phyloP scores from a whole-genome alignment of 495 filamentous ascomycete species.

The Penicillium mononematosum region DNA sequence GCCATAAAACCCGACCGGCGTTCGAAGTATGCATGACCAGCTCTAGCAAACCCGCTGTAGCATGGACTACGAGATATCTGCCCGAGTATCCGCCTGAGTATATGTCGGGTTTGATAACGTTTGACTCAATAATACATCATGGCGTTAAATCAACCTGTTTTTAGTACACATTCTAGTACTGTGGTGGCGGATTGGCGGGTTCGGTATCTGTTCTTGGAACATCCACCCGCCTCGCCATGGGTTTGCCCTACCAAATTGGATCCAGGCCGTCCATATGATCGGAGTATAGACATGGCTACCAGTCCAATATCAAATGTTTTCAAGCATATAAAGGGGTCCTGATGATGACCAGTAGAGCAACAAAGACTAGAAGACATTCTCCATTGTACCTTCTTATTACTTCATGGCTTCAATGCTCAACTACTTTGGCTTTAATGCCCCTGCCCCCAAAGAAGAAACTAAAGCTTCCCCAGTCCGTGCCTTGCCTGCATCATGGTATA shows the following conservation, averaged over 20 bases:
- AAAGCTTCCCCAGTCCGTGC: slow-evolving; percentile 31
- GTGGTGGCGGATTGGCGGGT: slow-evolving; percentile 4
- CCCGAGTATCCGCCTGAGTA: not conserved
- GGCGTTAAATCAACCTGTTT: not conserved
- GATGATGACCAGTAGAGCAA: not conserved
- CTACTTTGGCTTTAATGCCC: slow-evolving; percentile 32
- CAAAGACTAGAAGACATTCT: not conserved
- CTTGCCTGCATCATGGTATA: slow-evolving; percentile 52
- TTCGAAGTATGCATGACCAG: not conserved
- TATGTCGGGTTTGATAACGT: not conserved
- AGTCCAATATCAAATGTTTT: not conserved
- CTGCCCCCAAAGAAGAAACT: slow-evolving; percentile 17
- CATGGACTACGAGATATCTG: not conserved
- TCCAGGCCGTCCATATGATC: slow-evolving; percentile 10
- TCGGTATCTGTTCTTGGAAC: slow-evolving; percentile 7
- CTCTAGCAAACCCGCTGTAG: not conserved
- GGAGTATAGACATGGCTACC: slow-evolving; percentile 2
- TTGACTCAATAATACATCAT: not conserved
- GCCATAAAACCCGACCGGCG: not conserved
- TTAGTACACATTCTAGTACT: not conserved
- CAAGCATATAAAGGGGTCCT: not conserved
- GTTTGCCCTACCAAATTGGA: slow-evolving; percentile 9
- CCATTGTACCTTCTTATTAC: not conserved
- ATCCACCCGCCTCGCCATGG: slow-evolving; percentile 8
- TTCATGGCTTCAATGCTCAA: slow-evolving; percentile 32